A percentile compares a stretch with the other conserved stretches of the same genome.
These are phyloP conservation scores for Pelargonium cotyledonis DNA, from an alignment of 441 rosid genomes.

Conservation along the genomic window DNA sequence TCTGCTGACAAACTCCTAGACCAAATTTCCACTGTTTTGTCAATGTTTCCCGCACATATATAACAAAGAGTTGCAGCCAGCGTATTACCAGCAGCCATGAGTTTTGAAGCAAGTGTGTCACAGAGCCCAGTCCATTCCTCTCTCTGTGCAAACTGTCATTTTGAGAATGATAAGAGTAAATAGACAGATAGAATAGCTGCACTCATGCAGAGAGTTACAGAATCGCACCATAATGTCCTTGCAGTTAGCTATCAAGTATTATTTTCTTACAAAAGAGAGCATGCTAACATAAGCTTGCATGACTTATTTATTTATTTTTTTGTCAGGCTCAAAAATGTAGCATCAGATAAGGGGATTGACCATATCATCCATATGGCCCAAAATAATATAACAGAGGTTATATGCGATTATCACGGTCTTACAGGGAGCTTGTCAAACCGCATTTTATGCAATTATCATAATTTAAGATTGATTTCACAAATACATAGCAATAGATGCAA, in stretches of 20 bases:
- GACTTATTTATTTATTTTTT: too few species aligned
- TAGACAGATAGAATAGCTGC: not conserved
- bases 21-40: conserved; percentile 97
- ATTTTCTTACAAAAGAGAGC: not conserved
- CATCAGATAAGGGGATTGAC: not conserved
- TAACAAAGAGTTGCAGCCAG: conserved; percentile 92
- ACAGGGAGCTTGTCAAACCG: not conserved
- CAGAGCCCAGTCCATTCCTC: conserved; percentile 89
- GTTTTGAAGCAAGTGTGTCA: conserved; percentile 74
- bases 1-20: conserved; percentile 69
- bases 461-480: not conserved
- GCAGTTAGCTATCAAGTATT: not conserved
- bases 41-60: conserved; percentile 94
- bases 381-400: not conserved
- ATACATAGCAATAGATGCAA: not conserved
- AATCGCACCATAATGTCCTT: not conserved
- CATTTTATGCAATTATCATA: not conserved
- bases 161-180: not conserved
- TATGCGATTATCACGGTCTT: not conserved
- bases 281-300: not conserved
- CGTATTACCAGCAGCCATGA: conserved; percentile 69
- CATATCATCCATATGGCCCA: not conserved
- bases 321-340: not conserved
- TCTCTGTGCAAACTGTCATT: conserved; percentile 77
- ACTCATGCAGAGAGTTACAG: not conserved